Conservation (phyloP, 2,329 filamentous ascomycete genomes). For the Pyrenochaeta sp. region DNA sequence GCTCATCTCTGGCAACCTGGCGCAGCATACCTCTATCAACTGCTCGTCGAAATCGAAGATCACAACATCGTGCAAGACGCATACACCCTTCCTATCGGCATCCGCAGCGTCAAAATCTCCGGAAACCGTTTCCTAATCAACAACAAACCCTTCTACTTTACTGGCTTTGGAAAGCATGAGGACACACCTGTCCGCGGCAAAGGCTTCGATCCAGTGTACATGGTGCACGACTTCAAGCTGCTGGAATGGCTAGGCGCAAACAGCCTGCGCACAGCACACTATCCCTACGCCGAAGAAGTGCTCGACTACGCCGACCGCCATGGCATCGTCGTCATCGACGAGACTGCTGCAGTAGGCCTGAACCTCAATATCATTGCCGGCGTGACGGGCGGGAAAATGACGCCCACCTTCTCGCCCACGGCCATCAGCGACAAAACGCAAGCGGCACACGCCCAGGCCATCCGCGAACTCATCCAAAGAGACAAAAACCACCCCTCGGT, state of each 20-base stretch:
- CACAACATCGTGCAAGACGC: constrained; percentile 4
- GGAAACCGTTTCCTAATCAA: constrained; percentile 12
- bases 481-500: constrained; percentile 18
- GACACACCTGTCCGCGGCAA: constrained; percentile 16
- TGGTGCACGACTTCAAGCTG: constrained; percentile 18
- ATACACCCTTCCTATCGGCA: constrained; percentile 8
- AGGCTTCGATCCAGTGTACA: constrained; percentile 15
- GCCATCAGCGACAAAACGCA: constrained; percentile 7
- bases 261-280: constrained; percentile 16
- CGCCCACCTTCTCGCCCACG: constrained; percentile 1
- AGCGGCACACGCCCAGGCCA: constrained; percentile 7
- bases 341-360: constrained; percentile 12
- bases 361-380: constrained; percentile 12
- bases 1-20: constrained; percentile 12
- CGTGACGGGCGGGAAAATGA: constrained; percentile 5
- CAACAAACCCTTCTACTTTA: constrained; percentile 17
- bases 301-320: constrained; percentile 17
- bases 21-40: constrained; percentile 12
- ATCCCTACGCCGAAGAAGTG: constrained; percentile 17
- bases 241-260: constrained; percentile 17
- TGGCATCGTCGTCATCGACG: constrained; percentile 19
- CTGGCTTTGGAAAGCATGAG: constrained; percentile 18
- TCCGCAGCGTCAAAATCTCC: constrained; percentile 9
- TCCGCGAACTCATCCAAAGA: constrained; percentile 11
- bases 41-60: not conserved